Conservation (phyloP, 441 rosid species). For the Gossypium trilobum region DNA sequence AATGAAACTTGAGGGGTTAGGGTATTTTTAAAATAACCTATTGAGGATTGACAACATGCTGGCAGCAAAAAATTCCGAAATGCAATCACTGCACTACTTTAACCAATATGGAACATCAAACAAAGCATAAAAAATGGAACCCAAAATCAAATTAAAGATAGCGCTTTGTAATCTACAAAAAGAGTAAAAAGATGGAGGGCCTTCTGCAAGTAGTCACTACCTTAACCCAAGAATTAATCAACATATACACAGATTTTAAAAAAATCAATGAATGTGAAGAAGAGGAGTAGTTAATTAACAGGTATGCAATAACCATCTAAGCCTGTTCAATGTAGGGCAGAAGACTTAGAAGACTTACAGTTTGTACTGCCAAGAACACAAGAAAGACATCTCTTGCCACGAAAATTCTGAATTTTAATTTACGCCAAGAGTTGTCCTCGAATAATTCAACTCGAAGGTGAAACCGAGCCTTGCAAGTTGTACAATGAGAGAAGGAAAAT, state of each 20-base stretch:
- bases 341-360: conserved; percentile 23
- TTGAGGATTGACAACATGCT: neutral
- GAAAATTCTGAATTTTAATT: conserved; percentile 76
- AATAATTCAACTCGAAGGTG: conserved; percentile 29
- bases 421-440: conserved; percentile 86
- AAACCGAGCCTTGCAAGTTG: conserved; percentile 86
- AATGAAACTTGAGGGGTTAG: neutral
- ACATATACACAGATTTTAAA: neutral
- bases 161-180: neutral
- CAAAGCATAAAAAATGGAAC: neutral
- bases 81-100: neutral
- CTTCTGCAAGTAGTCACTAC: conserved; percentile 14
- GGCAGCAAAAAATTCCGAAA: neutral
- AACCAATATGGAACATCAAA: neutral
- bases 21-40: neutral
- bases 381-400: conserved; percentile 89
- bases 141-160: neutral
- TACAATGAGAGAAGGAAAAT: conserved; percentile 30
- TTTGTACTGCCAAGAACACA: conserved; percentile 81
- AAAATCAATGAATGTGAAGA: neutral
- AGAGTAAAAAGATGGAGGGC: neutral
- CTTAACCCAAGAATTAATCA: conserved; percentile 45
- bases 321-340: neutral
- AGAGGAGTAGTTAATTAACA: neutral
- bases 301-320: neutral